Evolutionary conservation across 2,329 filamentous ascomycete genomes (phyloP).

Genomic region (Curvularia sp.): DNA sequence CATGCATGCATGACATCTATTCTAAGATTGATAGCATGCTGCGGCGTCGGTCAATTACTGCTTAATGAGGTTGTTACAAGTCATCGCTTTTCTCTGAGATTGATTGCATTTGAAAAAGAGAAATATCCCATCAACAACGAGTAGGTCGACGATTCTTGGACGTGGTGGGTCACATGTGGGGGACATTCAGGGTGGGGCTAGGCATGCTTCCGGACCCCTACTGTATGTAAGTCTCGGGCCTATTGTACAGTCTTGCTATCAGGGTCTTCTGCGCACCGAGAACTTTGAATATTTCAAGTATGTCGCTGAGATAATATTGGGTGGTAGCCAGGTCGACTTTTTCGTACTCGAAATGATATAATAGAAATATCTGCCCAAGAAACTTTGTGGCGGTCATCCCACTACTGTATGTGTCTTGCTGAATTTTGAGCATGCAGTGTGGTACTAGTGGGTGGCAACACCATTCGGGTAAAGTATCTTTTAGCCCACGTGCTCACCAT

Average conservation of each 20-base stretch:
- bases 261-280: neutral
- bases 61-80: too few species aligned
- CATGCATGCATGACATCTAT: too few species aligned
- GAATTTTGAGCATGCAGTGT: neutral
- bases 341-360: too few species aligned
- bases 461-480: neutral
- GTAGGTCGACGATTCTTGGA: neutral
- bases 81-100: too few species aligned
- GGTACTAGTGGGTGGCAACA: neutral
- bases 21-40: too few species aligned
- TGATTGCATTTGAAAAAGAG: too few species aligned
- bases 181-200: neutral
- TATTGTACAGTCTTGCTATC: neutral
- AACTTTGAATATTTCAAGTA: neutral
- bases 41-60: too few species aligned
- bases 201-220: constrained; percentile 7
- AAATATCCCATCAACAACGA: neutral
- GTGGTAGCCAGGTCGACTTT: neutral
- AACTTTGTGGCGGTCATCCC: neutral
- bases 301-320: too few species aligned
- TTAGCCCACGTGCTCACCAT: neutral
- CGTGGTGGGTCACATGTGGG: neutral
- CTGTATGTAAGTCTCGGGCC: neutral
- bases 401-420: neutral
- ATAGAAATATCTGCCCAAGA: neutral